A percentile compares a stretch with the other conserved stretches of the same genome.
Conservation (phyloP, 805 yeast species). For the Wickerhamomyces alni region DNA sequence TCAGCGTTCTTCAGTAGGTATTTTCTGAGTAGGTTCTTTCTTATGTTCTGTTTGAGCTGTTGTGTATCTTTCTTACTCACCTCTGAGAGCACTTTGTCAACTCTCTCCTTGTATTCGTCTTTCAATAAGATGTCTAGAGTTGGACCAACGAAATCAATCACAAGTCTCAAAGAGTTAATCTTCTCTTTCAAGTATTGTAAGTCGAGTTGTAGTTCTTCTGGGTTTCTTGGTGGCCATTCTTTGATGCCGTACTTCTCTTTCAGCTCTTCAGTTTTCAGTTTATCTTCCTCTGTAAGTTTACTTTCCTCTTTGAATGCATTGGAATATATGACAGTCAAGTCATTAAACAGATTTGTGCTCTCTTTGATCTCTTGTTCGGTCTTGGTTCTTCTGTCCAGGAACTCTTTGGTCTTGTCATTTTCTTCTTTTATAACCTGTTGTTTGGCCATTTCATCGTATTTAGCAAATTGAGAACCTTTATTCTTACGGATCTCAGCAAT, state of each 20-base stretch:
- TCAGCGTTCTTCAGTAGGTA: slow-evolving; percentile 36
- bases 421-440: slow-evolving; percentile 64
- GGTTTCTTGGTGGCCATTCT: slow-evolving; percentile 39
- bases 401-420: slow-evolving; percentile 44
- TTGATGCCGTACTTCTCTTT: slow-evolving; percentile 40
- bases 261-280: slow-evolving; percentile 31
- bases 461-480: slow-evolving; percentile 87
- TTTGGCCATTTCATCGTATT: slow-evolving; percentile 70
- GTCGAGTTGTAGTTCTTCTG: slow-evolving; percentile 33
- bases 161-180: slow-evolving; percentile 21
- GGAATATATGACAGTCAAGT: slow-evolving; percentile 25
- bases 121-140: slow-evolving; percentile 30
- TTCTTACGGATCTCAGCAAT: slow-evolving; percentile 86
- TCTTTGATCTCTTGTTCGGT: slow-evolving; percentile 24
- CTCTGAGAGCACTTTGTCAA: slow-evolving; percentile 28
- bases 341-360: slow-evolving; percentile 24
- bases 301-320: slow-evolving; percentile 21
- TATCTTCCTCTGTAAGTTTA: slow-evolving; percentile 27
- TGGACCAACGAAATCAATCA: slow-evolving; percentile 31
- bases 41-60: slow-evolving; percentile 42
- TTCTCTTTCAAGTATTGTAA: slow-evolving; percentile 24
- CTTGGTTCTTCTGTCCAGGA: slow-evolving; percentile 42
- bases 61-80: slow-evolving; percentile 35
- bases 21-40: slow-evolving; percentile 69
- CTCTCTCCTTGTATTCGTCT: slow-evolving; percentile 30